phyloP scores from a whole-genome alignment of 768 basidiomycete species.

The Suillus discolor region DNA sequence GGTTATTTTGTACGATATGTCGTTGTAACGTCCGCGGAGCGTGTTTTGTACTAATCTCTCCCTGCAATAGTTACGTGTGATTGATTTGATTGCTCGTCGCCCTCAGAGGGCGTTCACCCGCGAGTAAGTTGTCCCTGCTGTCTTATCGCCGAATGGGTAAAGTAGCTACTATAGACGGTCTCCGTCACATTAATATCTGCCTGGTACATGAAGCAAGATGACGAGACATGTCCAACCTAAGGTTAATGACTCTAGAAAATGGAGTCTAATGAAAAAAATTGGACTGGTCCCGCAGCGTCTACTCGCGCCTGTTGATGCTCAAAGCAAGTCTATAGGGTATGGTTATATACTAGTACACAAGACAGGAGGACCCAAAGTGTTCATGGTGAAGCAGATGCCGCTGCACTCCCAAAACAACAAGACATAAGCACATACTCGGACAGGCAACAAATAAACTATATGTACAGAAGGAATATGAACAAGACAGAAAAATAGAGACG shows the following conservation, averaged over 20 bases:
- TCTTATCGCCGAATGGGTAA: background rate
- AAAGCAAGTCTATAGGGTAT: slow-evolving; percentile 18
- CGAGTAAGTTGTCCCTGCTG: slow-evolving; percentile 1
- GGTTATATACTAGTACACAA: background rate
- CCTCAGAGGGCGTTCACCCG: background rate
- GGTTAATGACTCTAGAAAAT: background rate
- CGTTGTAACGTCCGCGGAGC: slow-evolving; percentile 8
- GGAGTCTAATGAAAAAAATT: background rate
- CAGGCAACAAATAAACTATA: background rate
- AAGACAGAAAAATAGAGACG: background rate
- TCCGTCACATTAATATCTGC: slow-evolving; percentile 1
- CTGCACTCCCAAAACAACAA: slow-evolving; percentile 4
- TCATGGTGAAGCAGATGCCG: slow-evolving; percentile 6
- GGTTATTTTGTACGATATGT: slow-evolving; percentile 4
- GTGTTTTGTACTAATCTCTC: background rate
- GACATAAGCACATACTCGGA: slow-evolving; percentile 4
- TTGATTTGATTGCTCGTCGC: slow-evolving; percentile 4
- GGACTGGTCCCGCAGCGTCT: background rate
- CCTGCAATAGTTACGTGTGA: slow-evolving; percentile 3
- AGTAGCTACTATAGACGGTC: background rate
- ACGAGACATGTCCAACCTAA: background rate
- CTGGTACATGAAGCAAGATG: background rate
- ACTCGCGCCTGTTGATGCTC: background rate
- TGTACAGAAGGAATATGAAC: slow-evolving; percentile 8
- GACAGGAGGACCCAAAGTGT: slow-evolving; percentile 13